A percentile compares a stretch with the other conserved stretches of the same genome.
Conservation (phyloP, 176 grass and related monocot genomes). For the Cenchrus fungigraminus region DNA sequence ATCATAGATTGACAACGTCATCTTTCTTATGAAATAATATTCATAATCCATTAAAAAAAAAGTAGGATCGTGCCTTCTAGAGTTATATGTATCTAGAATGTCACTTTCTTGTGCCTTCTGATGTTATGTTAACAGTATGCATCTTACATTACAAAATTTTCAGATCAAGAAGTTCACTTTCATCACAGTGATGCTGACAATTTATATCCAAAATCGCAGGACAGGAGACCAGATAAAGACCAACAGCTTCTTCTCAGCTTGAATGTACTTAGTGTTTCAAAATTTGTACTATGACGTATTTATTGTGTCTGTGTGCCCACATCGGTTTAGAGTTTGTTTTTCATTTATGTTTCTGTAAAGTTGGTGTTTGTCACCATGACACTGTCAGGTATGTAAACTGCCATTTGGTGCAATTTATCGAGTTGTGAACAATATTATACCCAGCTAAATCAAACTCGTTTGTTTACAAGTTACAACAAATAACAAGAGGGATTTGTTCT, state of each 20-base stretch:
- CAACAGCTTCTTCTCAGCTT: background rate
- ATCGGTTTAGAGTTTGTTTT: background rate
- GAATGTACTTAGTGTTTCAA: background rate
- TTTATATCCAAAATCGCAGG: constrained; percentile 16
- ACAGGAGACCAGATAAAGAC: background rate
- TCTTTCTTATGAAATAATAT: background rate
- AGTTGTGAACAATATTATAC: constrained; percentile 17
- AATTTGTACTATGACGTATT: constrained; percentile 9
- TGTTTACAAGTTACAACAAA: background rate
- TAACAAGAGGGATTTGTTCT: background rate
- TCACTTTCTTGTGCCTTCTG: background rate
- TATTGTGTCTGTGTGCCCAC: background rate
- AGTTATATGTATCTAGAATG: background rate
- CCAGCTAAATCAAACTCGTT: background rate
- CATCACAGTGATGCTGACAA: background rate
- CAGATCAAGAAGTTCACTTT: background rate
- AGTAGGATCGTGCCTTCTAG: background rate
- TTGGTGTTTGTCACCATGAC: background rate
- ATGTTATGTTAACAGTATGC: background rate
- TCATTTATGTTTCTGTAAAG: background rate
- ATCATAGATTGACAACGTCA: background rate
- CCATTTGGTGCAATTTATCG: constrained; percentile 2
- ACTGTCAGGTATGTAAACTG: background rate
- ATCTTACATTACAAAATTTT: background rate
- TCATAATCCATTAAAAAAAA: background rate